phyloP scores from a whole-genome alignment of 768 basidiomycete species.

The Suillus variegatus region DNA sequence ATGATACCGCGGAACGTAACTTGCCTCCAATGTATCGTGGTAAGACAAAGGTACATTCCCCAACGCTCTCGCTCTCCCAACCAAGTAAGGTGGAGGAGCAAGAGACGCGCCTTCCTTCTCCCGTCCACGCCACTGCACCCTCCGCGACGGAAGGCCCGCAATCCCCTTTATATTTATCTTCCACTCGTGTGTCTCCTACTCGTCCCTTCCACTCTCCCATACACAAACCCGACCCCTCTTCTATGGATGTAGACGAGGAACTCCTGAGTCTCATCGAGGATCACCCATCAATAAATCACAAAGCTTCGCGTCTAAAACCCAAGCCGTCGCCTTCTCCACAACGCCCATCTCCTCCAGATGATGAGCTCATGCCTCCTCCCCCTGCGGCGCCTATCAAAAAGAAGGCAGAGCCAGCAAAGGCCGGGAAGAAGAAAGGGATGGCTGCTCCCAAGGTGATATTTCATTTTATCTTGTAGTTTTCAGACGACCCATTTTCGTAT shows the following conservation, averaged over 20 bases:
- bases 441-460: constrained; percentile 22
- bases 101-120: not conserved
- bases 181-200: not conserved
- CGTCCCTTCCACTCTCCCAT: not conserved
- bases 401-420: constrained; percentile 13
- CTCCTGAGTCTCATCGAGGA: constrained; percentile 71
- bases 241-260: constrained; percentile 58
- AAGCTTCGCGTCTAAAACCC: constrained; percentile 14
- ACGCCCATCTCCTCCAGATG: constrained; percentile 14
- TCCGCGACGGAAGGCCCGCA: not conserved
- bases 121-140: not conserved
- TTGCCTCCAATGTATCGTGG: constrained; percentile 5
- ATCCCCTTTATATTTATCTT: not conserved
- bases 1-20: not conserved
- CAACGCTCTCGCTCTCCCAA: not conserved
- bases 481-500: not conserved
- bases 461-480: not conserved
- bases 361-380: constrained; percentile 15
- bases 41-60: not conserved
- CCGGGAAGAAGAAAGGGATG: constrained; percentile 39
- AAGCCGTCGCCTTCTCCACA: constrained; percentile 10
- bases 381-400: constrained; percentile 3
- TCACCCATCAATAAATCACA: constrained; percentile 24
- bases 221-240: constrained; percentile 33
- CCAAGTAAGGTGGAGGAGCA: constrained; percentile 7